phyloP scores from a whole-genome alignment of 1,139 yeast genomes.

The Kluyveromyces sp. region DNA sequence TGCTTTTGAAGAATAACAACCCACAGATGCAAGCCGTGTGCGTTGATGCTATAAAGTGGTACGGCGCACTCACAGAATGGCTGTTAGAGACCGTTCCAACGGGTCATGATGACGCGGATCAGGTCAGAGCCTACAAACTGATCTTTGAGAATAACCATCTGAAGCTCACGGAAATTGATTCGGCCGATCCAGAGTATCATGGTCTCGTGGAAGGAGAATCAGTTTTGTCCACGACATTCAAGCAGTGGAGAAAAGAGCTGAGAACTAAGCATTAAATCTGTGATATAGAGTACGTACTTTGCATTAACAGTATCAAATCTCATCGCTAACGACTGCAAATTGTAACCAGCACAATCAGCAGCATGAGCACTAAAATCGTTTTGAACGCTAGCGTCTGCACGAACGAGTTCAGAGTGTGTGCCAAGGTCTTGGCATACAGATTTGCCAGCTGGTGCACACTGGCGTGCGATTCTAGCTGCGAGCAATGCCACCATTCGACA shows the following conservation, averaged over 20 bases:
- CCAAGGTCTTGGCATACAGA: slow-evolving; percentile 58
- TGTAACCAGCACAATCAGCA: slow-evolving; percentile 24
- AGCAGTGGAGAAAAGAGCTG: slow-evolving; percentile 45
- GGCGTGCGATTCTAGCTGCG: slow-evolving; percentile 45
- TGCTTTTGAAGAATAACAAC: slow-evolving; percentile 38
- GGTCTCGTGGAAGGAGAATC: slow-evolving; percentile 32
- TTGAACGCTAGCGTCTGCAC: slow-evolving; percentile 58
- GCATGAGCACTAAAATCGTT: slow-evolving; percentile 41
- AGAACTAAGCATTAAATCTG: neutral
- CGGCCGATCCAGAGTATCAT: slow-evolving; percentile 29
- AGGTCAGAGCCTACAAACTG: slow-evolving; percentile 40
- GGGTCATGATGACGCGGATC: slow-evolving; percentile 32
- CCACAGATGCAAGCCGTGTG: slow-evolving; percentile 55
- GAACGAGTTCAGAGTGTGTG: slow-evolving; percentile 54
- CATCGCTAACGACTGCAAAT: neutral
- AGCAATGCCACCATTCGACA: slow-evolving; percentile 54
- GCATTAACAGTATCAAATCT: neutral
- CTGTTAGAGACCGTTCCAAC: slow-evolving; percentile 48
- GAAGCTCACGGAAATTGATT: slow-evolving; percentile 35
- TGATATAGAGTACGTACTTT: neutral
- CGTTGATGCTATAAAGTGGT: slow-evolving; percentile 73
- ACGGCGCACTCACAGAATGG: slow-evolving; percentile 82
- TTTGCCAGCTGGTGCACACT: slow-evolving; percentile 38
- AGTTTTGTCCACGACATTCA: slow-evolving; percentile 50
- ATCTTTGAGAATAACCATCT: slow-evolving; percentile 38